Base-by-base conservation (phyloP, 805 yeast genomes). In the Ogataea trehalophila region DNA sequence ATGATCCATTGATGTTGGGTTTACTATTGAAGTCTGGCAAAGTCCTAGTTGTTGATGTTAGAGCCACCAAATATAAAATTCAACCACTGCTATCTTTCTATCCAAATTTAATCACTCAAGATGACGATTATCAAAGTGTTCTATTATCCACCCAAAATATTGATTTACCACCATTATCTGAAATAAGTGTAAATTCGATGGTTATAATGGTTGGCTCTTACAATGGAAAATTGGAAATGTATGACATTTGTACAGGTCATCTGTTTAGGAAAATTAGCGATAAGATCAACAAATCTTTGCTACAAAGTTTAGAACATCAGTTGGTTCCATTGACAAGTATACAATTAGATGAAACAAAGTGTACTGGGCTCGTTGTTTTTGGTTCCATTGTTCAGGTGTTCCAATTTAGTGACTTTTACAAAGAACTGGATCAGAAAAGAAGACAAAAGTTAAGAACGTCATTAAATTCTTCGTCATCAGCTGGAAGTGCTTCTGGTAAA, bases 311-410 rank as follows among this genome's bases (percentile, higher is more conserved):
- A 31, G 53, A 46, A 6, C 52, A 50, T 41, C 57, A 53, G 37
- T 43, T 54, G 13, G 34, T 53, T 1, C 57, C 59, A 3, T 50
- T 58, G 15, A 47, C 58, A 15, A 49, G 50, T 20, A 60, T 60
- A 6, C 37, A 31, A n/a, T 38, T 53, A 20, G 62, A 64, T 45
- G 61, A 61, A 39, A 44, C 44, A 8, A 37, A 39, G 4, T 49
- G 60, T 3, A 49, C 58, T 36, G 81, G 81, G 7, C 52, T 76
- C 2, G 58, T 72, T 2, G 52, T 69, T 1, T 65, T 71, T 51
- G 79, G 76, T 0, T 69, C 74, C 26, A 52, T 65, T 2, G 61
- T 73, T 1, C 79, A 75, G 49, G 73, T 73, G 52, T 77, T 77
- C 53, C 72, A 69, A 46, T 71, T 74, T 62, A 81, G 79, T 1